Conservation (phyloP, 108 stramenopile genomes). For the Parietichytrium sp. region DNA sequence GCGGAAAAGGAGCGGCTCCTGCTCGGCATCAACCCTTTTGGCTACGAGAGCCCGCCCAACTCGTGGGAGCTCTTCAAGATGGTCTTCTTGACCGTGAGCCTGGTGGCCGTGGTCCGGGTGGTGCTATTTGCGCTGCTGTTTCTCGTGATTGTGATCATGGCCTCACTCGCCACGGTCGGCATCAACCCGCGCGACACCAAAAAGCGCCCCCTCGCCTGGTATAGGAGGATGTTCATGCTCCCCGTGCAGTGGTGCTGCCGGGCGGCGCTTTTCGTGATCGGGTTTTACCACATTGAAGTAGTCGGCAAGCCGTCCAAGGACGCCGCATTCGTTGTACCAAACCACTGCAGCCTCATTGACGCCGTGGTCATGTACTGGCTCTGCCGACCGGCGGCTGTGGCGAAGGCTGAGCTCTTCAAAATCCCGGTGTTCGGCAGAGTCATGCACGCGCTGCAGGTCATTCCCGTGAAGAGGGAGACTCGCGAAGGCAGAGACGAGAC, state of each 20-base stretch:
- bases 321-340: conserved; percentile 50
- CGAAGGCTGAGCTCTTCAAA: conserved; percentile 49
- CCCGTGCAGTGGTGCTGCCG: conserved; percentile 50
- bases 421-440: conserved; percentile 42
- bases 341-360: conserved; percentile 51
- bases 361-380: conserved; percentile 47
- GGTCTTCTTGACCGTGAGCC: conserved; percentile 42
- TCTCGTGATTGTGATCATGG: conserved; percentile 39
- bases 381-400: conserved; percentile 47
- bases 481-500: conserved; percentile 36
- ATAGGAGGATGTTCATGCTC: conserved; percentile 41
- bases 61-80: conserved; percentile 48
- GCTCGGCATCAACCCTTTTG: conserved; percentile 56
- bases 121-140: conserved; percentile 29
- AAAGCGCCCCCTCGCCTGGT: conserved; percentile 35
- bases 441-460: conserved; percentile 44
- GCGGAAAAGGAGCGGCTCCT: too few relatives aligned
- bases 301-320: conserved; percentile 4
- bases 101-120: conserved; percentile 39
- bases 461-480: conserved; percentile 22
- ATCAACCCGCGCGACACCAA: conserved; percentile 34
- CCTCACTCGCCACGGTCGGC: neutral
- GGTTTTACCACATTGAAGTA: conserved; percentile 46
- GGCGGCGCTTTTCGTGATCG: conserved; percentile 41
- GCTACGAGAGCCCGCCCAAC: conserved; percentile 47